Base-by-base conservation (phyloP, 257 asterid species). In the Ocimum tenuiflorum region DNA sequence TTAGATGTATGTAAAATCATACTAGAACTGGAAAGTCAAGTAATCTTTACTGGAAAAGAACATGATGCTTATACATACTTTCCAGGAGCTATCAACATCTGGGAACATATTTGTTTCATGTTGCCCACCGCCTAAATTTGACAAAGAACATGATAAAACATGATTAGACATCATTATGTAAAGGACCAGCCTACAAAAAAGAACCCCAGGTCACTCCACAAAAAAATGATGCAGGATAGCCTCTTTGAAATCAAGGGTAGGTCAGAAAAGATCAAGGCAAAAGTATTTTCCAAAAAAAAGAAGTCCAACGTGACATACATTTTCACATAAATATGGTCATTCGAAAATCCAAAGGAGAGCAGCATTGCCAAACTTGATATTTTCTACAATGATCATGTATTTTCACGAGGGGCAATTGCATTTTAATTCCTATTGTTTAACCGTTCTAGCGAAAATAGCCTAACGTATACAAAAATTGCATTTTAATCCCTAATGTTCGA, bases 81-180 rank as follows among this genome's bases (percentile, higher is more conserved):
- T 65, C 70, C 62, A 65, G 70, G 70, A 65, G 62, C 70, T 67
- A 67, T 54, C 72, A 8, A 67, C 72, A 12, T 67, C 72, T 0
- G 64, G 64, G 41, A 67, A 67, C 56, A 67, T 65, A 65, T 9
- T 51, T 50, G 61, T 51, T 24, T 67, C 72, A 18, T 45, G 64
- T 24, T 67, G 64, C 7, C 72, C 72, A 18, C 64, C 64, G 15
- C 72, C 72, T 54, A 29, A 42, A 67, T 53, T 43, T 54, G 46
- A 54, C 22, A 41, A 5, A 29, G 56, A 54, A 24, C 19, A 53
- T 20, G 63, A 53, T 14, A 11, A 22, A 15, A 66, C 46, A 27
- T 39, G 11, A 20, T 51, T 13, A 27, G 19, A 23, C 29, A 66
- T 19, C 19, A 27, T 65, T 41, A 27, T 20, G 31, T 19, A 31